phyloP scores from a whole-genome alignment of 2,329 filamentous ascomycete genomes.

The Phyllosticta paracitricarpa region DNA sequence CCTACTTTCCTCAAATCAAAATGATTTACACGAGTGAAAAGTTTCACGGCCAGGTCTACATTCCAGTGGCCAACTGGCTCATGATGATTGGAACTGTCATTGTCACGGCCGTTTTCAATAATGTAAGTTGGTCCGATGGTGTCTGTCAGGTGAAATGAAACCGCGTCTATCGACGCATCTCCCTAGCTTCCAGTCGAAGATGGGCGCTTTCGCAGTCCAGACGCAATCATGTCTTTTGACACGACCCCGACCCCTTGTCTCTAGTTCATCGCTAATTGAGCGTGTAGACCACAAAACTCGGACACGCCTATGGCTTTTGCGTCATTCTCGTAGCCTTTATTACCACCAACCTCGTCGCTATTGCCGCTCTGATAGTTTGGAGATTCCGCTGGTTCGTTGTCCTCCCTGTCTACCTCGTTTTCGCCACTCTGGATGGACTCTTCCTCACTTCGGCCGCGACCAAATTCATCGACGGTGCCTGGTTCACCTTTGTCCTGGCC shows the following conservation, averaged over 20 bases:
- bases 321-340: constrained; percentile 75
- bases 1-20: constrained; percentile 68
- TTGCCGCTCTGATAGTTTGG: constrained; percentile 67
- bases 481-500: constrained; percentile 64
- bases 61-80: constrained; percentile 67
- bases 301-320: constrained; percentile 45
- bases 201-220: neutral
- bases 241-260: neutral
- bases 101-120: constrained; percentile 64
- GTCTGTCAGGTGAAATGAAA: too few relatives aligned
- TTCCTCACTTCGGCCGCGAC: constrained; percentile 60
- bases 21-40: constrained; percentile 59
- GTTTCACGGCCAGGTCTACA: constrained; percentile 67
- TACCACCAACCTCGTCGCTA: constrained; percentile 62
- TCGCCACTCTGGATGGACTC: constrained; percentile 57
- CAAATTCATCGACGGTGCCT: constrained; percentile 67
- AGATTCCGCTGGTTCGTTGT: constrained; percentile 51
- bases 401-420: constrained; percentile 49
- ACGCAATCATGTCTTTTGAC: neutral
- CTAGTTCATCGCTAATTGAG: neutral
- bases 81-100: constrained; percentile 67
- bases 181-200: too few relatives aligned
- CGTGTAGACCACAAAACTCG: constrained; percentile 13
- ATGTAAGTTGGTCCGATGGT: constrained; percentile 34
- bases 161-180: too few relatives aligned